A percentile compares a stretch with the other conserved stretches of the same genome.
These are phyloP conservation scores for sweet orange (Citrus sinensis) DNA, from an alignment of 345 rosid genomes.

Conservation along the genomic window DVS_A1.0 CM039166.1:17113501-17114000, in stretches of 20 bases:
- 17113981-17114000: constrained; percentile 17
- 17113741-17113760: constrained; percentile 13
- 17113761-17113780: constrained; percentile 27
- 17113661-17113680: constrained; percentile 22
- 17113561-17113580: constrained; percentile 8
- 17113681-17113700: constrained; percentile 22
- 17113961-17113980: constrained; percentile 13
- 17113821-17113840: constrained; percentile 15
- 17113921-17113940: constrained; percentile 26
- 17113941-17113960: constrained; percentile 30
- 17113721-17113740: constrained; percentile 24
- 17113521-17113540: constrained; percentile 10
- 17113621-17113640: constrained; percentile 24
- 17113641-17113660: constrained; percentile 23
- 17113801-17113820: constrained; percentile 30
- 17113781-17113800: constrained; percentile 21
- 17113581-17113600: constrained; percentile 24
- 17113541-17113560: constrained; percentile 24
- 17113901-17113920: constrained; percentile 24
- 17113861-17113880: constrained; percentile 23
- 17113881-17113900: constrained; percentile 21
- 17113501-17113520: constrained; percentile 18
- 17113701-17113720: neutral
- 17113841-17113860: constrained; percentile 28
- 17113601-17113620: constrained; percentile 11